Evolutionary conservation across 2,329 filamentous ascomycete genomes (phyloP), one percentile per base, ranked within the genome.

Genomic region (Talaromyces amestolkiae): DNA sequence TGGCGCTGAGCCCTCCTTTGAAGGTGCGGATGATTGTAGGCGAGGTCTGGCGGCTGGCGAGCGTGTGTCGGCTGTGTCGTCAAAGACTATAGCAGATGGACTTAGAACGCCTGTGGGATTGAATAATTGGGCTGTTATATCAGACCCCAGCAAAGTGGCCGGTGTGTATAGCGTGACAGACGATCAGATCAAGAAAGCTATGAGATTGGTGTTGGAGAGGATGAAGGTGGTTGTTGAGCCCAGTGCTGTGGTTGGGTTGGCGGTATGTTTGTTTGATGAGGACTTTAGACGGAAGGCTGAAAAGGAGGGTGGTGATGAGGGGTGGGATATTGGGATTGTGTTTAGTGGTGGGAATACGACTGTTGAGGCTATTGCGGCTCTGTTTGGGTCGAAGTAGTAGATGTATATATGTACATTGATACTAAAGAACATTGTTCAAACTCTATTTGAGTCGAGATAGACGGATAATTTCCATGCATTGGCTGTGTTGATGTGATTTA

Each of bases 221-320:
- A 87, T 95, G 84, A 97, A 98, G 86, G 80, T 96, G 56, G 87
- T 97, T 24, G 88, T 97, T 13, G 94, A 98, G 83, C 94, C 94
- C 24, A 93, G 90, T 77, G 87, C 91, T 0, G 92, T 89, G 2
- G 93, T 97, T n/a, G 87, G 88, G 1, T 77, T 98, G 66, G 95
- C 94, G 0, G 91, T 91, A 8, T 89, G 88, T 61, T 79, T 98
- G 70, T 97, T 87, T 69, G 90, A 97, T 75, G 91, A 96, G 78
- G 91, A 93, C 3, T 97, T 97, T 68, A 81, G 92, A 65, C 75
- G 73, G 13, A 77, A 89, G 77, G 90, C 93, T 11, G 77, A 76
- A 64, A 69, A 70, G 66, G 90, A 93, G 76, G 90, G 82, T 0
- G 91, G 91, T 0, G 83, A 86, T 61, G 82, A 85, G 13, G 92